Base-by-base conservation (phyloP, 2,329 filamentous ascomycete species). In the Colletotrichum sp. region DNA sequence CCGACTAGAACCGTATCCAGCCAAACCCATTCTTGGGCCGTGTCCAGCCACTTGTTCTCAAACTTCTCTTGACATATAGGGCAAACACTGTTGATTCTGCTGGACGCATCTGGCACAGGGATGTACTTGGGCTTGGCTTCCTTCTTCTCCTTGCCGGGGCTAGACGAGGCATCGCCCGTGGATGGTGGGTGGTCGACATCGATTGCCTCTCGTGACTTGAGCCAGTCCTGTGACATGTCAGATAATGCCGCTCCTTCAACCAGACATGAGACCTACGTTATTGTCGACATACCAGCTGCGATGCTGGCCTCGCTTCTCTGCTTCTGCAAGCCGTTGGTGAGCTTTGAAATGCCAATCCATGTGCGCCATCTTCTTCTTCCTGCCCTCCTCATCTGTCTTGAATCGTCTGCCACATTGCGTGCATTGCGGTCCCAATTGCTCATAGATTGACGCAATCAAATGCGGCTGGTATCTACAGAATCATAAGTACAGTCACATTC, bases 291-390 rank as follows among this genome's bases (percentile, higher is more conserved):
- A 98, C 95, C 95, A 98, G 83, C 95, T 97, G 38, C 97, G 93
- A 80, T 97, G 96, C 78, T 97, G 94, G 36, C 94, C 95, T 75
- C 95, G 91, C 81, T 95, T 96, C 80, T 95, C 92, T 16, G 94
- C 93, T 78, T 98, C 96, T 4, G 92, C 92, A 84, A 97, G 95
- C 59, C 95, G 93, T 79, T 96, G 94, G 80, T 98, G 96, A 29
- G 96, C 96, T 70, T 93, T 93, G 85, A 99, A 99, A 83, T 99
- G 97, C 97, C 97, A 99, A 84, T 99, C 97, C 87, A 99, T 93
- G 81, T 99, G 97, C 5, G 93, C 92, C 29, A 93, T 94, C 86
- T 98, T 98, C 86, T 94, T 94, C 81, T 93, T 92, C 79, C 92
- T 94, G 15, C 96, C 96, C 76, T 94, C 92, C 15, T 92, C 91